Base-by-base conservation (phyloP, 495 filamentous ascomycete genomes). In the Amphirosellinia nigrospora region DNA sequence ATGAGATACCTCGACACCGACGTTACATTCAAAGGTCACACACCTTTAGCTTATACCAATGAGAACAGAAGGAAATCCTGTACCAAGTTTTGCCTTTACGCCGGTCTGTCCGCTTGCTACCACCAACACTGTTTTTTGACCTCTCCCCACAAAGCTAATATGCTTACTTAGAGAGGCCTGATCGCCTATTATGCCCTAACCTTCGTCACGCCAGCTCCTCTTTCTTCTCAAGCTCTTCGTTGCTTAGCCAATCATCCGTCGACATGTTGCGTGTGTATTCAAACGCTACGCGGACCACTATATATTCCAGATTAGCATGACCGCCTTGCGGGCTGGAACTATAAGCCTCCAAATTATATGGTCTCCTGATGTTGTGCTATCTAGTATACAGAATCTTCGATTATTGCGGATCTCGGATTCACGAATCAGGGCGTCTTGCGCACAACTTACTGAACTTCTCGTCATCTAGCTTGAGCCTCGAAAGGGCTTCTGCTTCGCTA, bases 401-500 rank as follows among this genome's bases (percentile, higher is more conserved):
- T 60, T 50, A 58, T 41, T 70, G 59, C 34, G 34, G 48, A 50
- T 10, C 38, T 39, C 15, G 15, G 32, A 60, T 52, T 45, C 63
- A 19, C 15, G 3, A 16, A 58, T 34, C 32, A 13, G 19, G 41
- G 32, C 21, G 21, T 59, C 21, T 61, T 52, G 62, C 11, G 41
- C 6, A 23, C 30, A 32, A 71, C 76, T 78, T 68, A 78, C 76
- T 78, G 59, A 71, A 78, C 59, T 73, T 72, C 66, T 78, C 76
- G 36, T 78, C 74, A 39, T 78, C 71, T 32, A 78, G 71, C 67
- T 76, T 78, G 43, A 78, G 76, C 9, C 8, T 64, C 30, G 72
- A 30, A 3, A 76, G 52, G 21, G 76, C 76, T 3, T 74, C 74
- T 15, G 3, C 36, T 45, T 78, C 74, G 59, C 72, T 59, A 38